Evolutionary conservation across 768 basidiomycete genomes (phyloP).

Genomic region (Lactarius deliciosus): DNA sequence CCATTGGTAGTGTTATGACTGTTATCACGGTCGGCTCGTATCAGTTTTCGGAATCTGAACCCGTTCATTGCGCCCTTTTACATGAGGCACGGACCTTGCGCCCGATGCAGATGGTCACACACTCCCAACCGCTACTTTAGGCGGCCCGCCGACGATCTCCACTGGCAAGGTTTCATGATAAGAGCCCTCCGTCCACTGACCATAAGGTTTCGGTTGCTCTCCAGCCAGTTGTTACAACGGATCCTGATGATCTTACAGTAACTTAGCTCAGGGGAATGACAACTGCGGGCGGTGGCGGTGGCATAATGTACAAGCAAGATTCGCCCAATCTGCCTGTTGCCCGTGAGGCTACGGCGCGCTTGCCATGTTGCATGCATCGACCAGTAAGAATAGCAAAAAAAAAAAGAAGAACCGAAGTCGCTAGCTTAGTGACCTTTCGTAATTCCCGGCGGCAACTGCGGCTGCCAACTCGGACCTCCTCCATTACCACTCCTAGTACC

Average conservation of each 20-base stretch:
- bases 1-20: neutral
- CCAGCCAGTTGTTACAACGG: neutral
- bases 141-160: constrained; percentile 2
- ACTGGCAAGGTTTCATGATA: neutral
- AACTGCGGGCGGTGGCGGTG: neutral
- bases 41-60: neutral
- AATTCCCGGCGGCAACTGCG: constrained; percentile 7
- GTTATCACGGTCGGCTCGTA: neutral
- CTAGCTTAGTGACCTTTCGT: neutral
- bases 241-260: neutral
- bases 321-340: neutral
- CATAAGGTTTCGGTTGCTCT: constrained; percentile 3
- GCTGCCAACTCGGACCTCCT: neutral
- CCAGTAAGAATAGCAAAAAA: neutral
- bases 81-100: constrained; percentile 14
- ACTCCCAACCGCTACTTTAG: neutral
- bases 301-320: neutral
- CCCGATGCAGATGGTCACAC: neutral
- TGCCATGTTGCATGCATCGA: constrained; percentile 4
- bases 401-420: neutral
- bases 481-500: neutral
- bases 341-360: constrained; percentile 14
- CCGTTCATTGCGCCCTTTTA: constrained; percentile 16
- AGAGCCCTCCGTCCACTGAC: neutral
- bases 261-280: constrained; percentile 1